Conservation (phyloP, 176 grass and related monocot species). For the Musa beccarii region DNA sequence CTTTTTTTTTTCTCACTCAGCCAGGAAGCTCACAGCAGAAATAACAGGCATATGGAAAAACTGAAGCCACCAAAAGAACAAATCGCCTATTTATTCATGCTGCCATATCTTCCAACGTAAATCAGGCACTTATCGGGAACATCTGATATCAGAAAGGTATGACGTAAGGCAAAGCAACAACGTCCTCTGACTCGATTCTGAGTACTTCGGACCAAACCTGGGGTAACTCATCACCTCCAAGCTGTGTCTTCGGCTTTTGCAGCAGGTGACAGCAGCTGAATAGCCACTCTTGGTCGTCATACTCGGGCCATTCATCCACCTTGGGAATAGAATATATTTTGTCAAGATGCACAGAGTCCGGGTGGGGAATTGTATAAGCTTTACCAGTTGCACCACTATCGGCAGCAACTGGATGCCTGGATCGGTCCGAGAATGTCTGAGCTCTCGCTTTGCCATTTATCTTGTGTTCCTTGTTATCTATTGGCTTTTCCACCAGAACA, state of each 20-base stretch:
- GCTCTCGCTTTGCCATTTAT: conserved; percentile 12
- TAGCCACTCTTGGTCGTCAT: conserved; percentile 46
- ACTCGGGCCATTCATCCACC: conserved; percentile 13
- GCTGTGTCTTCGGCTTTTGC: conserved; percentile 2
- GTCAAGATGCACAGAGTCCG: conserved; percentile 40
- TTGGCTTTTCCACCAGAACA: conserved; percentile 5
- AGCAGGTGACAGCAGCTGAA: conserved; percentile 15
- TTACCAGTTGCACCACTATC: neutral
- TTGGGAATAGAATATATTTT: conserved; percentile 37
- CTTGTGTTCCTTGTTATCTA: conserved; percentile 10
- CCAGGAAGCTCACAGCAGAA: conserved; percentile 8
- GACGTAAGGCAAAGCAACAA: conserved; percentile 48
- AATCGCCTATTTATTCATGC: neutral
- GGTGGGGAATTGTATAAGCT: conserved; percentile 20
- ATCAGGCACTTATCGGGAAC: neutral
- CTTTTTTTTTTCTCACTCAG: no score
- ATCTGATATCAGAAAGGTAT: conserved; percentile 33
- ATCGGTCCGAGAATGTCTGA: conserved; percentile 22
- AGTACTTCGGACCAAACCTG: conserved; percentile 38
- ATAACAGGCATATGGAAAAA: neutral
- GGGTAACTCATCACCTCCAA: conserved; percentile 9
- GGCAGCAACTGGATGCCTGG: conserved; percentile 11
- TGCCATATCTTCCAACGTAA: conserved; percentile 4
- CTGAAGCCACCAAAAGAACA: conserved; percentile 3
- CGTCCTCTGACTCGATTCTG: conserved; percentile 22